A percentile compares a stretch with the other conserved stretches of the same genome.
Conservation (phyloP, 306 rosid genomes). For the Fragaria iinumae region DNA sequence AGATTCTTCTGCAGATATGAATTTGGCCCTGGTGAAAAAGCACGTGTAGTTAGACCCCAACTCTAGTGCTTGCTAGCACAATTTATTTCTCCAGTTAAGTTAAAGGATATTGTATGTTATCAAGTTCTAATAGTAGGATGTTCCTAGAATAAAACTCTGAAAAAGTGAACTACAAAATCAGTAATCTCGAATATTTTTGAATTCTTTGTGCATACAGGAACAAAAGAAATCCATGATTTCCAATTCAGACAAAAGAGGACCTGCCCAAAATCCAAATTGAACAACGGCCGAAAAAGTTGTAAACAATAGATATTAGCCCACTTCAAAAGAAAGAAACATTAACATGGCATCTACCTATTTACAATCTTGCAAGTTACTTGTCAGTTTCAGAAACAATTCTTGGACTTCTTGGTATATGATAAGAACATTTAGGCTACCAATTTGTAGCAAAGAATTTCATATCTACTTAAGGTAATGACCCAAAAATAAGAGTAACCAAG, state of each 20-base stretch:
- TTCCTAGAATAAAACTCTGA: background rate
- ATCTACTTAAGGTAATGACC: background rate
- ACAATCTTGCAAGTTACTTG: background rate
- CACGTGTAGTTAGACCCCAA: conserved; percentile 39
- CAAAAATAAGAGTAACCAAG: background rate
- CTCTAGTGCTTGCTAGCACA: conserved; percentile 5
- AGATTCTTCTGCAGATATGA: conserved; percentile 96
- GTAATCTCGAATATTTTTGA: background rate
- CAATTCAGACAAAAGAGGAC: background rate
- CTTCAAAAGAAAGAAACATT: background rate
- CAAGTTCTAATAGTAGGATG: background rate
- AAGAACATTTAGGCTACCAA: background rate
- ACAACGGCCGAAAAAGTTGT: background rate
- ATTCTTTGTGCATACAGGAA: background rate
- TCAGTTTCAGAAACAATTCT: background rate
- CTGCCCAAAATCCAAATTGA: background rate
- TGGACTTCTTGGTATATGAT: background rate
- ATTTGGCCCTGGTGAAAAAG: conserved; percentile 82
- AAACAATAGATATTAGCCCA: background rate
- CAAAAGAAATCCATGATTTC: background rate
- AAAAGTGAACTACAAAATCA: background rate
- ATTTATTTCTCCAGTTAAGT: conserved; percentile 13
- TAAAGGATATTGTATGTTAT: background rate
- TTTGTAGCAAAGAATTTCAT: background rate
- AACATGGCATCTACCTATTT: background rate